Base-by-base conservation (phyloP, 208 protist species). In the Lotmaria passim region DNA sequence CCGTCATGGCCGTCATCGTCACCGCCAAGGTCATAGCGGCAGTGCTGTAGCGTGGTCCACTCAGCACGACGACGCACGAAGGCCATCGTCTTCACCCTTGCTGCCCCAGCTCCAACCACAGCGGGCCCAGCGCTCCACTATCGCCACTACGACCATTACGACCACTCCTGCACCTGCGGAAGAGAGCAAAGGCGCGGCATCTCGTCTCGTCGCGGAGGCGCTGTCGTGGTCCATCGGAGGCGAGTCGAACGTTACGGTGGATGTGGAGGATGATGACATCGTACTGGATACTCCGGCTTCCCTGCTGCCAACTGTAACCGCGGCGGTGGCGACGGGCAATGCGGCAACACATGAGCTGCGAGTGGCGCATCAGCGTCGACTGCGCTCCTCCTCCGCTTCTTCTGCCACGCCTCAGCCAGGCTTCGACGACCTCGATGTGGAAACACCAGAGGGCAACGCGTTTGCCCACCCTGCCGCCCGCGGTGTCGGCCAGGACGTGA, bases 401-500 rank as follows among this genome's bases (percentile, higher is more conserved):
- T 19, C 11, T 12, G 7, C 3, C 28, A 15, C 19, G 2, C 19
- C 10, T 7, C 28, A n/a, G n/a, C 2, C 8, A 2, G 1, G 43
- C 10, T 19, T 31, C 17, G 23, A 21, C 26, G 39, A 62, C 19
- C 21, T 39, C 0, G 60, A 62, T 36, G 52, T 36, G 28, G 55
- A 51, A 7, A 77, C 78, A 38, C 73, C 71, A 12, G 83, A 81
- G 60, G 38, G 11, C 6, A 47, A 57, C 21, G 75, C 24, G 12
- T 43, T 48, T 59, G 46, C 67, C 4, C 85, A 91, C 72, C 84
- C 83, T 7, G 78, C 86, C 34, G 73, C 85, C 2, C 83, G 84
- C 33, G 87, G 89, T 8, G 79, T 94, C 0, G 82, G 85, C 8
- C 66, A 83, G 46, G 89, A 96, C 56, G 86, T 94, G 24, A 86